Conservation (phyloP, 1,284 basidiomycete genomes). For the Marasmius fiardii region DNA sequence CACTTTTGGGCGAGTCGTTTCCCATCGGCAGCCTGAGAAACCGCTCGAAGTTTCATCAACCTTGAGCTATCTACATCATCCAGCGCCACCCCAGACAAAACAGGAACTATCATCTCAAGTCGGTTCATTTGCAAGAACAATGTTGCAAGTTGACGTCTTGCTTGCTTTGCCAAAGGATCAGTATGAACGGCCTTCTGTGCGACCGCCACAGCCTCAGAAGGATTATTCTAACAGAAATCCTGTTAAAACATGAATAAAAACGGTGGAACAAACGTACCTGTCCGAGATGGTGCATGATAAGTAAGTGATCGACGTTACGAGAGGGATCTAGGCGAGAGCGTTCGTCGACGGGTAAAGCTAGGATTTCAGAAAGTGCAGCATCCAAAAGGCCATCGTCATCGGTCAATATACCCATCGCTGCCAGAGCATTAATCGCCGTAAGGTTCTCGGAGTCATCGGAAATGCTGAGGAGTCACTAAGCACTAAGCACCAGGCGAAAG, state of each 20-base stretch:
- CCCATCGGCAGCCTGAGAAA: slow-evolving; percentile 28
- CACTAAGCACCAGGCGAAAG: not conserved
- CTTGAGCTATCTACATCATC: slow-evolving; percentile 28
- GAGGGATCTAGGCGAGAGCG: slow-evolving; percentile 62
- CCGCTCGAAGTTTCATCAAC: slow-evolving; percentile 33
- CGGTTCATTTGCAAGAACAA: slow-evolving; percentile 49
- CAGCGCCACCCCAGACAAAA: slow-evolving; percentile 26
- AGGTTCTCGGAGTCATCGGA: slow-evolving; percentile 69
- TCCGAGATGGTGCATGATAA: slow-evolving; percentile 63
- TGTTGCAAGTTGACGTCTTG: slow-evolving; percentile 49
- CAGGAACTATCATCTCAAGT: slow-evolving; percentile 35
- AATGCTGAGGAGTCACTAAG: slow-evolving; percentile 44
- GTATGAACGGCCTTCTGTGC: slow-evolving; percentile 54
- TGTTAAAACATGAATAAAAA: not conserved
- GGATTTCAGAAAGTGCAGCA: slow-evolving; percentile 82
- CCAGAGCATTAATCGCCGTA: slow-evolving; percentile 77
- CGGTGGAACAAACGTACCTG: slow-evolving; percentile 42
- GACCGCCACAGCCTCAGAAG: slow-evolving; percentile 44
- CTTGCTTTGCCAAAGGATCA: slow-evolving; percentile 49
- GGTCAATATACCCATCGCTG: slow-evolving; percentile 83
- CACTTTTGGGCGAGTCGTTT: slow-evolving; percentile 56
- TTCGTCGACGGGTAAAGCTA: slow-evolving; percentile 60
- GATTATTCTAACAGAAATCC: slow-evolving; percentile 38
- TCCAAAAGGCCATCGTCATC: slow-evolving; percentile 80
- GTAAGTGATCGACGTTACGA: slow-evolving; percentile 63